Conservation (phyloP, 768 basidiomycete species). For the Suillus ampliporus region DNA sequence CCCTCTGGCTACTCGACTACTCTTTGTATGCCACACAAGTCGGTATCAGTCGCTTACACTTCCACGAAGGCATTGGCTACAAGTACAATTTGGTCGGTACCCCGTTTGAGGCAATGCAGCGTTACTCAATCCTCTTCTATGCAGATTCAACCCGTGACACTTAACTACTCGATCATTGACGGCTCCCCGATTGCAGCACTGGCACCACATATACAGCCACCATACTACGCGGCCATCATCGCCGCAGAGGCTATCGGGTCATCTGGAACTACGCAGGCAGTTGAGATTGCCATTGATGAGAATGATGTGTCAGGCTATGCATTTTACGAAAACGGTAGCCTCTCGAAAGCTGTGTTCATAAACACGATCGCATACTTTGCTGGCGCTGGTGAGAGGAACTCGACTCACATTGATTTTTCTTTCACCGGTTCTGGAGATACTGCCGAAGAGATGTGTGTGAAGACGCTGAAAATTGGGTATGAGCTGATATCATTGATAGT, state of each 20-base stretch:
- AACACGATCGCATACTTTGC: constrained; percentile 59
- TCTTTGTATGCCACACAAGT: constrained; percentile 61
- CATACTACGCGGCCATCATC: constrained; percentile 70
- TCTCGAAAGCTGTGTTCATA: constrained; percentile 59
- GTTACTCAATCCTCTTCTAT: neutral
- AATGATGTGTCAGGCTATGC: constrained; percentile 63
- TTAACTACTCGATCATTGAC: constrained; percentile 63
- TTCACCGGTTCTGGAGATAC: constrained; percentile 36
- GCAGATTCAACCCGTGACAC: constrained; percentile 66
- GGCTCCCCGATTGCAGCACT: constrained; percentile 57
- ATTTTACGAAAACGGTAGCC: constrained; percentile 51
- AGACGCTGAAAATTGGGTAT: constrained; percentile 55
- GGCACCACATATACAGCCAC: constrained; percentile 65
- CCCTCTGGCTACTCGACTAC: constrained; percentile 73
- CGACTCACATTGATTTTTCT: constrained; percentile 47
- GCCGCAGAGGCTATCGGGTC: constrained; percentile 61
- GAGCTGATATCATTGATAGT: constrained; percentile 4
- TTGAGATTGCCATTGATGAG: constrained; percentile 56
- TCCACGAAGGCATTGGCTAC: constrained; percentile 72
- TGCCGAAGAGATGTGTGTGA: constrained; percentile 46
- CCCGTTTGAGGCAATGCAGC: constrained; percentile 11
- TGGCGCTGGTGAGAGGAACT: constrained; percentile 41
- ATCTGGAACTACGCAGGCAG: constrained; percentile 44
- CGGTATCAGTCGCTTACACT: constrained; percentile 59
- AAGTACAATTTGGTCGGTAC: constrained; percentile 65